These are phyloP conservation scores for Wickerhamiella cacticola DNA, from an alignment of 805 yeast genomes.

Conservation along the genomic window DNA sequence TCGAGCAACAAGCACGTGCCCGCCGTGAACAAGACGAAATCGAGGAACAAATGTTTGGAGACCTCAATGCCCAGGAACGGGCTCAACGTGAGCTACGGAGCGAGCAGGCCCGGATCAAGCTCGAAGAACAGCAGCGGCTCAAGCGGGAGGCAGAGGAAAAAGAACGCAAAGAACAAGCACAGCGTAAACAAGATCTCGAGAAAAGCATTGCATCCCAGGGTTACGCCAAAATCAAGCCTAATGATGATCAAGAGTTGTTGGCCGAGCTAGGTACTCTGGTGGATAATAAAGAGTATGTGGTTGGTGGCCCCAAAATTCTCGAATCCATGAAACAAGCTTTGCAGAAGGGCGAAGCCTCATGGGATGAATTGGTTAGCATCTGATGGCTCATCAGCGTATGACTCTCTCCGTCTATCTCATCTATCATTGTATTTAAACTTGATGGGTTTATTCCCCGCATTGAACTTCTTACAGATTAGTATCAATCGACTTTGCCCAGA, in stretches of 20 bases:
- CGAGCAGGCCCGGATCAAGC: conserved; percentile 14
- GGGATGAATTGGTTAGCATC: conserved; percentile 27
- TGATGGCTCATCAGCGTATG: background rate
- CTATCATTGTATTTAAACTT: background rate
- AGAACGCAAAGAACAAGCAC: conserved; percentile 15
- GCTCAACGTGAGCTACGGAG: conserved; percentile 20
- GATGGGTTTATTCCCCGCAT: background rate
- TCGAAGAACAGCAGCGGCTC: conserved; percentile 19
- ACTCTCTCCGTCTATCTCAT: too few relatives aligned
- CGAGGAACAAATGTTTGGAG: conserved; percentile 26
- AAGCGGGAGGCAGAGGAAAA: conserved; percentile 20
- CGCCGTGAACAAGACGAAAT: conserved; percentile 19
- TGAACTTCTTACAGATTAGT: background rate
- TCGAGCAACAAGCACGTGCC: conserved; percentile 26
- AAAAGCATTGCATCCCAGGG: conserved; percentile 17
- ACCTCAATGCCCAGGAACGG: conserved; percentile 25
- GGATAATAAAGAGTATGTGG: conserved; percentile 17
- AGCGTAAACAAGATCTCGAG: conserved; percentile 17
- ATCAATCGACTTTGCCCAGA: too few relatives aligned
- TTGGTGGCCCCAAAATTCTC: conserved; percentile 13
- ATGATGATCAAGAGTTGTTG: conserved; percentile 18
- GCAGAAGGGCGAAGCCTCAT: conserved; percentile 12
- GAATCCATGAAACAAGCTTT: background rate
- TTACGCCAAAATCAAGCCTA: conserved; percentile 15
- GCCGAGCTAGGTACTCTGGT: conserved; percentile 18